Base-by-base conservation (phyloP, 2,329 filamentous ascomycete genomes). In the Xylariales sp. region DNA sequence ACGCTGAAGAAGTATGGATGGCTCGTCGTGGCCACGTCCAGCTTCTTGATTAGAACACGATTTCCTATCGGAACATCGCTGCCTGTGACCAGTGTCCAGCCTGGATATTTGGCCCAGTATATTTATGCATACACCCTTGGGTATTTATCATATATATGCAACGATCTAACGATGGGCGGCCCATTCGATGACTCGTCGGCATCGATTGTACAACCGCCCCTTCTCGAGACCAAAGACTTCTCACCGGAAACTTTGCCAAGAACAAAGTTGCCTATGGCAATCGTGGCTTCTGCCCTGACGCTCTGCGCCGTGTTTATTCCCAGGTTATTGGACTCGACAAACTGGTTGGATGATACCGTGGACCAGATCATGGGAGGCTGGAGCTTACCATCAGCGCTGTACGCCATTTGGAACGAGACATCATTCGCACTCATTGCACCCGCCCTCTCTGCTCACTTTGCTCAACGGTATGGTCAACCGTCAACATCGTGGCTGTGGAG, bases 41-140 rank as follows among this genome's bases (percentile, higher is more conserved):
- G 13, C n/a, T 37, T 37, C 17, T n/a, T 37, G 25, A 13, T 18
- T 13, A 37, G 29, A 18, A 29, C 16, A 4, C 25, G 18, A 12
- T 37, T 17, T 23, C 40, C 51, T 29, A 21, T 48, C 36, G 40
- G 43, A 29, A 17, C 32, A 17, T 24, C 38, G 42, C 27, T 50
- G 43, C 13, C 34, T 21, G 19, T 43, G 16, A 29, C 48, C 24
- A 32, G 27, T n/a, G 28, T 48, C 5, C 48, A 48, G 32, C 48
- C 42, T 3, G 45, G 38, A 8, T 47, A 44, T 20, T 21, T 37
- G n/a, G 30, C 40, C 6, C 50, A 52, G 35, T 51, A 52, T 29
- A 33, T 51, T 10, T 43, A 45, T 29, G 43, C 48, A 4, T 52
- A 52, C 31, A 25, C 25, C 5, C 41, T 48, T 5, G 50, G 50